Evolutionary conservation across 768 basidiomycete genomes (phyloP).

Genomic region (Boletus vermiculosoides): DNA sequence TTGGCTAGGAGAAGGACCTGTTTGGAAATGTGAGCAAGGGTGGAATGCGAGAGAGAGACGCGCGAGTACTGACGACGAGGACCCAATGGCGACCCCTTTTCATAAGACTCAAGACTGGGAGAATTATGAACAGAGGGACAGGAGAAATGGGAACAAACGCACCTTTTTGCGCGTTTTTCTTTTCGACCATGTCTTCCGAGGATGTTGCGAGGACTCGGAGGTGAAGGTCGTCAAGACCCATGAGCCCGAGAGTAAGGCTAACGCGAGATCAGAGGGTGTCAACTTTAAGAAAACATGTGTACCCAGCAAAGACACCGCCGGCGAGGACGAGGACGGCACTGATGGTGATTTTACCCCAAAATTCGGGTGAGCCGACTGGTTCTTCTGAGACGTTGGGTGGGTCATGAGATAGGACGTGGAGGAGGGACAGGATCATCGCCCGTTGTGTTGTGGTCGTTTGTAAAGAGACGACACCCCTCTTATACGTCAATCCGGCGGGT

Average conservation of each 20-base stretch:
- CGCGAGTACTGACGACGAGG: conserved; percentile 60
- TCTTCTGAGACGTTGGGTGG: conserved; percentile 19
- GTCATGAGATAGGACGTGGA: conserved; percentile 1
- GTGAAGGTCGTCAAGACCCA: conserved; percentile 92
- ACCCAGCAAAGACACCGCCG: conserved; percentile 95
- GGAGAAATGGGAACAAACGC: not conserved
- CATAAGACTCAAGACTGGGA: conserved; percentile 53
- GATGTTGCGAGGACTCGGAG: conserved; percentile 81
- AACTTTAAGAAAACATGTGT: not conserved
- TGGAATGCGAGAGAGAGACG: not conserved
- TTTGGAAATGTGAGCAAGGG: conserved; percentile 1
- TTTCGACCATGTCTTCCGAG: conserved; percentile 71
- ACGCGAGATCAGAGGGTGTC: not conserved
- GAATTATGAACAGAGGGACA: not conserved
- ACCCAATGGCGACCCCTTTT: conserved; percentile 86
- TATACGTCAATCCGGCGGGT: not conserved
- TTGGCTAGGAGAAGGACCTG: conserved; percentile 87
- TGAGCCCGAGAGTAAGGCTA: conserved; percentile 86
- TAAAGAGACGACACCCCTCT: not conserved
- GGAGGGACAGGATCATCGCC: conserved; percentile 15
- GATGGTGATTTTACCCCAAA: conserved; percentile 70
- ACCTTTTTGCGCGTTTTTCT: conserved; percentile 71
- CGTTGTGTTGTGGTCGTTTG: not conserved
- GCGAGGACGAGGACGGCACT: conserved; percentile 70
- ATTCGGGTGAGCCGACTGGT: conserved; percentile 55